phyloP scores from a whole-genome alignment of 2,329 filamentous ascomycete species.

The Fusarium aywerte region DNA sequence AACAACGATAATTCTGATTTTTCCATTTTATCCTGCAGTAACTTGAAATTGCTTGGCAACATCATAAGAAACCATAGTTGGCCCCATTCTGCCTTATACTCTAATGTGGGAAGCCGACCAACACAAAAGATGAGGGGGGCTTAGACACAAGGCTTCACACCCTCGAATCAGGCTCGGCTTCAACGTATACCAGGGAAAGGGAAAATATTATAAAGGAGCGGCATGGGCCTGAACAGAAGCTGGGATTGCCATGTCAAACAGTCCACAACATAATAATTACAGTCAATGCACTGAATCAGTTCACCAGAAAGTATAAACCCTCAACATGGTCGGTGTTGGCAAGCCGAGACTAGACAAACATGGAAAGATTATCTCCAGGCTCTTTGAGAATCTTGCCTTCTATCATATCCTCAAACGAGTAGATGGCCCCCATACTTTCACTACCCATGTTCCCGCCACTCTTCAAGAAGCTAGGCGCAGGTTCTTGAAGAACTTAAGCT shows the following conservation, averaged over 20 bases:
- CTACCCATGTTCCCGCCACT: background rate
- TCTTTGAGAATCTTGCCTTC: slow-evolving; percentile 41
- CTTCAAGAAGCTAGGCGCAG: slow-evolving; percentile 28
- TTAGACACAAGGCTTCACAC: background rate
- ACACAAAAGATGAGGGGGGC: slow-evolving; percentile 5
- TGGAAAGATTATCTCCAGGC: slow-evolving; percentile 24
- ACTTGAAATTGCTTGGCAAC: background rate
- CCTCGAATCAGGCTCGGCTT: background rate
- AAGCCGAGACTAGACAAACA: slow-evolving; percentile 32
- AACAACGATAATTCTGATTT: background rate
- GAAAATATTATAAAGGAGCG: background rate
- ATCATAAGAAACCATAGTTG: background rate
- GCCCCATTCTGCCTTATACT: slow-evolving; percentile 7
- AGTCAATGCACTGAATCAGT: background rate
- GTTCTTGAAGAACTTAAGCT: slow-evolving; percentile 56
- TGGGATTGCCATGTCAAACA: background rate
- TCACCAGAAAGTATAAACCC: background rate
- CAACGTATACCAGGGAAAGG: background rate
- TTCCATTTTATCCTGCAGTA: background rate
- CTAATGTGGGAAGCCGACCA: slow-evolving; percentile 15
- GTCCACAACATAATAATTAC: background rate
- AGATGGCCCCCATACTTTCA: slow-evolving; percentile 23
- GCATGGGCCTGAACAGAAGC: no score
- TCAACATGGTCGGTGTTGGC: slow-evolving; percentile 21
- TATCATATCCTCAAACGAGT: slow-evolving; percentile 24